Conservation (phyloP, 148 eudicot genomes). For the Gaultheria prostrata region DNA sequence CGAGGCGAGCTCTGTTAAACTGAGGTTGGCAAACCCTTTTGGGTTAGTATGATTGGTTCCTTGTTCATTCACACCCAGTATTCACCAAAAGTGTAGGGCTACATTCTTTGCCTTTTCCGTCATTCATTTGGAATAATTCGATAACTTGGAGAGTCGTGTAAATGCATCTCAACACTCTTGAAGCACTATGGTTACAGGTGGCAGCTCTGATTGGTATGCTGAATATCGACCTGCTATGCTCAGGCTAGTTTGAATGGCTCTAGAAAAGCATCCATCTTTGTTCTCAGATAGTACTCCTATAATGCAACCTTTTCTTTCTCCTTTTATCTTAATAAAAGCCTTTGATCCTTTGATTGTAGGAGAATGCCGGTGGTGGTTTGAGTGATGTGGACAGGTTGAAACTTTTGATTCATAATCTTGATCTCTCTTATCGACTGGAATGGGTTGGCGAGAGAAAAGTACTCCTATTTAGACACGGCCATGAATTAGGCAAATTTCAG, state of each 20-base stretch:
- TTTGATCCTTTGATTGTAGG: constrained; percentile 37
- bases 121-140: background rate
- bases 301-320: background rate
- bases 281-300: background rate
- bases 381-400: constrained; percentile 60
- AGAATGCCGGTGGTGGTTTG: constrained; percentile 29
- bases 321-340: background rate
- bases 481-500: constrained; percentile 70
- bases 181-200: background rate
- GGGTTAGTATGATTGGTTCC: background rate
- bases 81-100: background rate
- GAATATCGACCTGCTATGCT: background rate
- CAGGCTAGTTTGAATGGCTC: background rate
- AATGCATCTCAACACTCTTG: background rate
- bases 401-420: constrained; percentile 70
- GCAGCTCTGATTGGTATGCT: background rate
- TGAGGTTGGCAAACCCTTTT: background rate
- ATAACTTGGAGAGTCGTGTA: background rate
- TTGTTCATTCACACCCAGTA: background rate
- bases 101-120: background rate
- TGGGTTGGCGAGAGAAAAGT: constrained; percentile 82
- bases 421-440: constrained; percentile 77
- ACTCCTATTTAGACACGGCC: constrained; percentile 60
- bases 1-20: background rate
- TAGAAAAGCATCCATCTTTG: background rate